phyloP scores from a whole-genome alignment of 805 yeast genomes.

The Metschnikowia corniflorae region DNA sequence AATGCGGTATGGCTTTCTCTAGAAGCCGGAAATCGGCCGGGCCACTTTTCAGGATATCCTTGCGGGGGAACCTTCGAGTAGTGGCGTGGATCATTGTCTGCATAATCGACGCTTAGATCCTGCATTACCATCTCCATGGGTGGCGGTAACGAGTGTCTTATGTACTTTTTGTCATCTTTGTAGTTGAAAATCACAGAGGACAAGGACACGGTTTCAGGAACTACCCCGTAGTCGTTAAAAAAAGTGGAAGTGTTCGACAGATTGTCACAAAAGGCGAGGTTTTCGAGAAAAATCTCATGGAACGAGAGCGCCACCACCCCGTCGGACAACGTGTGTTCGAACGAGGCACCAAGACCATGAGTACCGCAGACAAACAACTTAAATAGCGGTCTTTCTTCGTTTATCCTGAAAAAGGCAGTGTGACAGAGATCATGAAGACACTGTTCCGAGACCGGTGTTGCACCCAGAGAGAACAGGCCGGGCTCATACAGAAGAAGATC shows the following conservation, averaged over 20 bases:
- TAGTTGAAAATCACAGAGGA: conserved; percentile 22
- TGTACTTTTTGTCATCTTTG: conserved; percentile 17
- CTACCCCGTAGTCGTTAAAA: conserved; percentile 10
- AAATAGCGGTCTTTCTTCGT: conserved; percentile 27
- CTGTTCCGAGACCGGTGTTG: conserved; percentile 24
- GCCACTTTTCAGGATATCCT: conserved; percentile 27
- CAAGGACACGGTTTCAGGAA: background rate
- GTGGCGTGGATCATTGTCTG: conserved; percentile 24
- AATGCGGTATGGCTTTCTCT: conserved; percentile 19
- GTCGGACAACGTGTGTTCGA: conserved; percentile 39
- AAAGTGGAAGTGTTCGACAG: conserved; percentile 5
- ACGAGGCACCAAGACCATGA: conserved; percentile 22
- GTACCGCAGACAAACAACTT: conserved; percentile 24
- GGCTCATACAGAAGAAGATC: conserved; percentile 23
- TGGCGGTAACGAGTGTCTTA: conserved; percentile 32
- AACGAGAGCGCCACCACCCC: conserved; percentile 34
- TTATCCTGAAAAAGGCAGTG: conserved; percentile 19
- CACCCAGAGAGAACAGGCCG: conserved; percentile 11
- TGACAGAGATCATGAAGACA: conserved; percentile 23
- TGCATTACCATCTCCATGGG: conserved; percentile 32
- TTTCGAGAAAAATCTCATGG: conserved; percentile 33
- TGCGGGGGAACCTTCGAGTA: conserved; percentile 21
- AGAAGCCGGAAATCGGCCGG: conserved; percentile 26
- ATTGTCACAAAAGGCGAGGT: conserved; percentile 20
- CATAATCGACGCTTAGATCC: conserved; percentile 24